phyloP scores from a whole-genome alignment of 1,139 yeast species.

The Geotrichum bryndzae region DNA sequence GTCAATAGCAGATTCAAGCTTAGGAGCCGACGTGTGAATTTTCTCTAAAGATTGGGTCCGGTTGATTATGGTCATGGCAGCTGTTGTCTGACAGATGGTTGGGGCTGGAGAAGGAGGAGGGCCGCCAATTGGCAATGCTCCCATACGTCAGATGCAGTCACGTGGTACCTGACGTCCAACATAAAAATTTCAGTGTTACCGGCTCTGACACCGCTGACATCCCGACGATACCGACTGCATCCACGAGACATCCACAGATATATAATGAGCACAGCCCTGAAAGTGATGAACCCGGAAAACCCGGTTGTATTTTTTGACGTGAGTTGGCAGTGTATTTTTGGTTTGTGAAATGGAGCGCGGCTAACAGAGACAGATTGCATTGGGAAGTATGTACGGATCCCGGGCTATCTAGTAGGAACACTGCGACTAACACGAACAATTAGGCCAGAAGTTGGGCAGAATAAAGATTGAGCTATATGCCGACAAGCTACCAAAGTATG shows the following conservation, averaged over 20 bases:
- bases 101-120: no score
- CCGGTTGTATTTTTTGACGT: constrained; percentile 42
- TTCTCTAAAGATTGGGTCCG: constrained; percentile 6
- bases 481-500: constrained; percentile 40
- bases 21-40: constrained; percentile 63
- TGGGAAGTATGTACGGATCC: constrained; percentile 23
- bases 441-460: constrained; percentile 37
- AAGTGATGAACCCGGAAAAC: constrained; percentile 18
- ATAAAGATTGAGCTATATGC: constrained; percentile 43
- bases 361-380: constrained; percentile 26
- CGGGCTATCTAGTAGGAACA: background rate
- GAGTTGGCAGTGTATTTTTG: constrained; percentile 18
- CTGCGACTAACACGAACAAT: background rate
- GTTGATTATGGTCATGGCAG: no score
- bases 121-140: no score
- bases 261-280: no score
- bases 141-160: no score
- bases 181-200: no score
- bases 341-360: background rate
- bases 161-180: no score
- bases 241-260: no score
- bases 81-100: no score
- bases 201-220: no score
- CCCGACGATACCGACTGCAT: no score
- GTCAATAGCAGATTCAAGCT: constrained; percentile 68